Conservation (phyloP, 1,139 yeast genomes). For the Yamadazyma songkhlaensis region DNA sequence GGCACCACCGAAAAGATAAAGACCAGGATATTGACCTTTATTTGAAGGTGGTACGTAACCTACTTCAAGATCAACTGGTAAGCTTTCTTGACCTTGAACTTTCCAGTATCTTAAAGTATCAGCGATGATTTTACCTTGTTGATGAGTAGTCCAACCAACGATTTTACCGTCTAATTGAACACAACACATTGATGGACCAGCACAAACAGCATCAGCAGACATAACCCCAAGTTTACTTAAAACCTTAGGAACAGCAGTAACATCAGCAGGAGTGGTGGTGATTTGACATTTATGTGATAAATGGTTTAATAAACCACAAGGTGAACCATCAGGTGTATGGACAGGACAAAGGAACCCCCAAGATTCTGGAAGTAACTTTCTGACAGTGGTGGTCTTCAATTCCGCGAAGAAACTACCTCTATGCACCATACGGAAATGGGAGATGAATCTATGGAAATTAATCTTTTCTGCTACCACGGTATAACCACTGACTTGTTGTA, state of each 20-base stretch:
- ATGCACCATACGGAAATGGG: slow-evolving; percentile 99
- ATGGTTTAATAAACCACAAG: slow-evolving; percentile 97
- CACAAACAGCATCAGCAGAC: slow-evolving; percentile 73
- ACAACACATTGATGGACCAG: slow-evolving; percentile 85
- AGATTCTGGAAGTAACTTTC: slow-evolving; percentile 94
- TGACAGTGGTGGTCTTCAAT: slow-evolving; percentile 93
- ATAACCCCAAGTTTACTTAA: slow-evolving; percentile 78
- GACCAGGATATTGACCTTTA: slow-evolving; percentile 97
- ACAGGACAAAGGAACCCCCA: slow-evolving; percentile 99
- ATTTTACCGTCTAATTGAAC: slow-evolving; percentile 92
- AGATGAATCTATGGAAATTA: slow-evolving; percentile 91
- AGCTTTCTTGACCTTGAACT: slow-evolving; percentile 70
- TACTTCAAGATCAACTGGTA: slow-evolving; percentile 84
- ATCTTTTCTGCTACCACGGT: slow-evolving; percentile 98
- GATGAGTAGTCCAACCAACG: slow-evolving; percentile 92
- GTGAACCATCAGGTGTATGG: slow-evolving; percentile 99
- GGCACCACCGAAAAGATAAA: slow-evolving; percentile 84
- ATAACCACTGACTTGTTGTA: slow-evolving; percentile 97
- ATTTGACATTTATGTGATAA: slow-evolving; percentile 92
- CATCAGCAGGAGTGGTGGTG: slow-evolving; percentile 75
- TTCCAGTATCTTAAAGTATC: slow-evolving; percentile 93
- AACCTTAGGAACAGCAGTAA: slow-evolving; percentile 63
- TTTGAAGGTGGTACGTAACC: slow-evolving; percentile 95
- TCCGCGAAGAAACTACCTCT: slow-evolving; percentile 99
- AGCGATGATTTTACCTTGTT: slow-evolving; percentile 81